Percentiles rank a stretch among this genome's conserved stretches.
Evolutionary conservation across 257 asterid species (phyloP).

Genomic region (Ehretia macrophylla): DNA sequence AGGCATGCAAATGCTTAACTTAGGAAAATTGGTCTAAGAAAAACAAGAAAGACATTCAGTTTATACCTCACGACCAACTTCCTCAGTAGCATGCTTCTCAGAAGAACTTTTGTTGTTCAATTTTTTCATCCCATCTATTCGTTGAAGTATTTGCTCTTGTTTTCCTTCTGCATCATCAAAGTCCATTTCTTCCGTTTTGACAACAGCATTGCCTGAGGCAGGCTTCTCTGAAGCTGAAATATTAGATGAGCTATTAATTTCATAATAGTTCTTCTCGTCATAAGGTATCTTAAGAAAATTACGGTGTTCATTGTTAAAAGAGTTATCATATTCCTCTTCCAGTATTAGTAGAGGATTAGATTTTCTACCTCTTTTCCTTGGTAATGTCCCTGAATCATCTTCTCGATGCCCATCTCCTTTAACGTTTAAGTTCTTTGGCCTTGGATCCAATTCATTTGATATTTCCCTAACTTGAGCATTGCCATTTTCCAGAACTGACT

Average conservation of each 20-base stretch:
- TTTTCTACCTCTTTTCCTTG: constrained; percentile 35
- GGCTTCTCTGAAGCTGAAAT: constrained; percentile 17
- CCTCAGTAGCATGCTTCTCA: constrained; percentile 7
- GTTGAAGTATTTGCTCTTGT: constrained; percentile 10
- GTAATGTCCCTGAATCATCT: constrained; percentile 17
- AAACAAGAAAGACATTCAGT: not conserved
- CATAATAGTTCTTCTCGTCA: constrained; percentile 20
- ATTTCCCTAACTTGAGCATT: constrained; percentile 14
- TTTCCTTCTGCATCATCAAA: constrained; percentile 13
- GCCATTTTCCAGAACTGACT: constrained; percentile 8
- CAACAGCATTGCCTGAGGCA: constrained; percentile 9
- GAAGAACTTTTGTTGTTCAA: not conserved
- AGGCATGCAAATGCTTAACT: not conserved
- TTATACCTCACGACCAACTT: constrained; percentile 12
- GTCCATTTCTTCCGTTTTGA: constrained; percentile 24
- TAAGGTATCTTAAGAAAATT: constrained; percentile 26
- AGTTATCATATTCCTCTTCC: constrained; percentile 23
- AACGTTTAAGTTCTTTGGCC: constrained; percentile 6
- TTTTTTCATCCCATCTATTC: constrained; percentile 12
- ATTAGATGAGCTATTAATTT: constrained; percentile 7
- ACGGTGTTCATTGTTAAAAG: constrained; percentile 15
- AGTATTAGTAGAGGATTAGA: constrained; percentile 27
- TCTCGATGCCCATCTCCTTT: constrained; percentile 19
- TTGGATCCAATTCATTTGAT: constrained; percentile 7
- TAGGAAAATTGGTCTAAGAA: too few relatives aligned